Conservation (phyloP, 2,329 filamentous ascomycete genomes). For the Penicillium verrucosum region DNA sequence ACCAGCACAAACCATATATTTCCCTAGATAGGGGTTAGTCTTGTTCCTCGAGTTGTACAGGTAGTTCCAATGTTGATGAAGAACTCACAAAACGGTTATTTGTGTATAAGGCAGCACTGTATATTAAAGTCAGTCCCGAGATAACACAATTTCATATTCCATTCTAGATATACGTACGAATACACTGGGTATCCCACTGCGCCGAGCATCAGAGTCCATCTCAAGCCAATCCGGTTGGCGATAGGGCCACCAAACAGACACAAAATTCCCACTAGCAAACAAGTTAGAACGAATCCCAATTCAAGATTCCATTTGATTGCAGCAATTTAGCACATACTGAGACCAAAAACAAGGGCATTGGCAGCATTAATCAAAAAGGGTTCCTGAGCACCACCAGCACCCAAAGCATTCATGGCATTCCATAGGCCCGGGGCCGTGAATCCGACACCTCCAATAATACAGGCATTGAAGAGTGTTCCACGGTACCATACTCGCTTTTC, state of each 20-base stretch:
- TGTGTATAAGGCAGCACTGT: conserved; percentile 46
- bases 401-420: conserved; percentile 56
- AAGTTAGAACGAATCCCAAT: neutral
- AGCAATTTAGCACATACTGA: conserved; percentile 26
- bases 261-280: conserved; percentile 38
- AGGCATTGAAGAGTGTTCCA: conserved; percentile 53
- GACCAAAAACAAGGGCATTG: conserved; percentile 50
- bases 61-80: neutral
- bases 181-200: conserved; percentile 51
- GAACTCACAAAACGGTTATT: conserved; percentile 31
- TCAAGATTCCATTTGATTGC: neutral
- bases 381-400: conserved; percentile 52
- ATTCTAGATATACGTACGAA: conserved; percentile 16
- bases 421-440: conserved; percentile 49
- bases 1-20: conserved; percentile 53
- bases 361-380: conserved; percentile 53
- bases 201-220: conserved; percentile 43
- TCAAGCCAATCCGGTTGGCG: conserved; percentile 49
- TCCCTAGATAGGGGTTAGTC: conserved; percentile 30
- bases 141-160: neutral
- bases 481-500: conserved; percentile 45
- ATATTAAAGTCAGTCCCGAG: neutral
- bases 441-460: conserved; percentile 52
- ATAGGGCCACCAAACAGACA: conserved; percentile 51
- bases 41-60: neutral